Evolutionary conservation across 2,329 filamentous ascomycete genomes (phyloP), one percentile per base, ranked within the genome.

Genomic region (Aureobasidium sp.): DNA sequence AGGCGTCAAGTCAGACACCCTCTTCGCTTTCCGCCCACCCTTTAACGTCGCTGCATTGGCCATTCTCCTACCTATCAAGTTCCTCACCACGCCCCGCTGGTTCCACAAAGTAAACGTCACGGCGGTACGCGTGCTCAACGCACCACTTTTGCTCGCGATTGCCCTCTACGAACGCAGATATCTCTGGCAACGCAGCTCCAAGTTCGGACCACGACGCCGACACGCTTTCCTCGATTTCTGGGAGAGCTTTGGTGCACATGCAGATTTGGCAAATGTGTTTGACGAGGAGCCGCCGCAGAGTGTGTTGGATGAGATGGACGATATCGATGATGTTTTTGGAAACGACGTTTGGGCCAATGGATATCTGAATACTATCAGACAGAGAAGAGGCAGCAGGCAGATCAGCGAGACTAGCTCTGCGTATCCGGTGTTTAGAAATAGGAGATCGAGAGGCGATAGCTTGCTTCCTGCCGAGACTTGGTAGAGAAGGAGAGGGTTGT

Each of bases 41-140:
- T 91, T 94, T 75, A 95, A 95, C 70, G 84, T 95, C 64, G 74
- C 92, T 23, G 90, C 90, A 26, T 79, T 94, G 32, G 76, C 90
- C 63, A 71, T 91, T 32, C 80, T 94, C 17, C 79, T 93, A 1
- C 90, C 90, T 0, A 80, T 94, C 64, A 91, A 91, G 68, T 89
- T 89, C 68, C 68, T 89, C n/a, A 79, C 91, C 39, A 86, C 85
- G n/a, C 85, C 88, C 0, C 85, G 90, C 48, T 93, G 89, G 89
- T 94, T 94, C 71, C 90, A 95, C 78, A 94, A 93, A 75, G 88
- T 93, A 69, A 91, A 95, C 71, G 89, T 95, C 62, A 84, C 86
- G 63, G 83, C 84, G 10, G 87, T 94, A 26, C 85, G 89, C 41
- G 76, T 86, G 9, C 81, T 92, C 68, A 94, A 94, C 72, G 79